Percentiles rank a stretch among this genome's conserved stretches.
phyloP scores from a whole-genome alignment of 495 filamentous ascomycete genomes.

The Hamigera avellanea region DNA sequence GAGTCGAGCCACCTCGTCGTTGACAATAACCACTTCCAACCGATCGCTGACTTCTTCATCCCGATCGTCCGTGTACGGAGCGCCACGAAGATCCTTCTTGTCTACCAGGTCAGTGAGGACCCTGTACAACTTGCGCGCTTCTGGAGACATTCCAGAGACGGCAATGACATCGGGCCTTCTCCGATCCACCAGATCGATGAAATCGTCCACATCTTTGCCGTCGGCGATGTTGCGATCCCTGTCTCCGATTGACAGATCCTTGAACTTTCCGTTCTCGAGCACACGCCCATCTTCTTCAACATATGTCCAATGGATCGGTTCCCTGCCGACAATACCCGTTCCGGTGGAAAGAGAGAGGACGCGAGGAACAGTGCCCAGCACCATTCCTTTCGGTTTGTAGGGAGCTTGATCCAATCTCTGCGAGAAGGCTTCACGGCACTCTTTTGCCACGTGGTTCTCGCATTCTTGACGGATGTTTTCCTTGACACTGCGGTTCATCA shows the following conservation, averaged over 20 bases:
- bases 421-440: slow-evolving; percentile 73
- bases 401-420: slow-evolving; percentile 90
- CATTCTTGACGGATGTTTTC: slow-evolving; percentile 85
- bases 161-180: slow-evolving; percentile 83
- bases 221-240: slow-evolving; percentile 49
- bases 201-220: slow-evolving; percentile 47
- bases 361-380: slow-evolving; percentile 74
- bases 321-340: slow-evolving; percentile 52
- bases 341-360: slow-evolving; percentile 81
- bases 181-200: slow-evolving; percentile 62
- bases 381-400: slow-evolving; percentile 89
- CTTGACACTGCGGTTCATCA: slow-evolving; percentile 83
- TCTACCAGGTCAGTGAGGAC: slow-evolving; percentile 65
- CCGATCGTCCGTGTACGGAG: slow-evolving; percentile 55
- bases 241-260: slow-evolving; percentile 62
- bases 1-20: slow-evolving; percentile 88
- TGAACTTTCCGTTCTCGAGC: slow-evolving; percentile 76
- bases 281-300: slow-evolving; percentile 87
- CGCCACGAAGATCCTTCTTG: slow-evolving; percentile 58
- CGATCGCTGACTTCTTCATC: slow-evolving; percentile 51
- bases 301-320: slow-evolving; percentile 83
- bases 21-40: slow-evolving; percentile 81
- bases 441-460: slow-evolving; percentile 73
- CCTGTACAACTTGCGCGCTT: slow-evolving; percentile 73
- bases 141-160: slow-evolving; percentile 80